Evolutionary conservation across 2,329 filamentous ascomycete species (phyloP).

Genomic region (Exophiala aquamarina): DNA sequence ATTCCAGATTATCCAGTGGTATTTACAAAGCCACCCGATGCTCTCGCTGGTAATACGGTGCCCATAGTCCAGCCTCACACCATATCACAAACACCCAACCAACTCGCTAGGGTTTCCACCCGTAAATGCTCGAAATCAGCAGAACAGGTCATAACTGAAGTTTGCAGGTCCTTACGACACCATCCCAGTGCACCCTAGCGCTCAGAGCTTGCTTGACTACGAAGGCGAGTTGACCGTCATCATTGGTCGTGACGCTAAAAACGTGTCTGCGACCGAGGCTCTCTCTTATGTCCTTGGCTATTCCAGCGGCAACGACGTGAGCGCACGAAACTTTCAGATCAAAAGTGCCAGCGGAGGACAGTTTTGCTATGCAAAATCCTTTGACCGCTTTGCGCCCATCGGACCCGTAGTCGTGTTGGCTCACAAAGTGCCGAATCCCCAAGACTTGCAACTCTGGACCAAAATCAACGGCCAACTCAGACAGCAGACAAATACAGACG

Average conservation of each 20-base stretch:
- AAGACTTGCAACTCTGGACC: constrained; percentile 34
- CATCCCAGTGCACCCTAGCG: constrained; percentile 20
- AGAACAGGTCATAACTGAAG: constrained; percentile 30
- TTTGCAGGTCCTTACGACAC: constrained; percentile 32
- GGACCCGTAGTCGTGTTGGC: constrained; percentile 38
- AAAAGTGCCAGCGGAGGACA: constrained; percentile 33
- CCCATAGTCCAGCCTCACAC: background rate
- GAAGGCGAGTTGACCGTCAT: constrained; percentile 15
- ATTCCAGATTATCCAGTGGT: constrained; percentile 2
- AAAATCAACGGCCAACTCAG: constrained; percentile 46
- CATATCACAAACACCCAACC: background rate
- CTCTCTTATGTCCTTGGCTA: constrained; percentile 41
- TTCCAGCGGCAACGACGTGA: constrained; percentile 40
- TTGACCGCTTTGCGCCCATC: constrained; percentile 44
- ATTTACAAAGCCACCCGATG: constrained; percentile 44
- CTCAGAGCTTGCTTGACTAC: constrained; percentile 8
- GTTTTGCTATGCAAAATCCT: constrained; percentile 40
- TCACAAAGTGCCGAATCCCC: constrained; percentile 34
- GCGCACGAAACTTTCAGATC: constrained; percentile 36
- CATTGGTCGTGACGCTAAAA: constrained; percentile 6
- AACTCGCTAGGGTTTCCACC: background rate
- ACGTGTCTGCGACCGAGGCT: constrained; percentile 8
- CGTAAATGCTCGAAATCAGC: no score
- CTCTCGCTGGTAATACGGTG: background rate
- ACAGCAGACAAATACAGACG: constrained; percentile 43